phyloP scores from a whole-genome alignment of 73 alveolate genomes.

The Loxodes magnus region DNA sequence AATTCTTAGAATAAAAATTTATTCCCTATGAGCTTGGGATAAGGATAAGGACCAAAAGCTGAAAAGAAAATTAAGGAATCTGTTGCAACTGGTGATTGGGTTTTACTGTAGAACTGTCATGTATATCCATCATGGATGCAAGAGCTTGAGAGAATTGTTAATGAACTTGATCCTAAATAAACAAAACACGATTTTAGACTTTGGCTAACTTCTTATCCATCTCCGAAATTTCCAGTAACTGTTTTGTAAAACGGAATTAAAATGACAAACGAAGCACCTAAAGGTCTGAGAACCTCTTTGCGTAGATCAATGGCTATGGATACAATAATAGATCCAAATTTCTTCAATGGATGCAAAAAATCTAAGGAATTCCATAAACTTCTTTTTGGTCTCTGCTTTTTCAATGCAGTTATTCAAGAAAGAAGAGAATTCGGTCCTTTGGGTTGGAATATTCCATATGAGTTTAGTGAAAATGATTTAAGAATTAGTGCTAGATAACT shows the following conservation, averaged over 20 bases:
- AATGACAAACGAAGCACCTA: slow-evolving; percentile 99
- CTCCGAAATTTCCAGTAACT: slow-evolving; percentile 98
- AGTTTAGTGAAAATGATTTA: slow-evolving; percentile 97
- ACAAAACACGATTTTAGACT: slow-evolving; percentile 97
- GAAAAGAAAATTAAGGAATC: slow-evolving; percentile 89
- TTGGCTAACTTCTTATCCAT: slow-evolving; percentile 99
- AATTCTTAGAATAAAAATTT: slow-evolving; percentile 76
- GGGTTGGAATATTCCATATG: slow-evolving; percentile 99
- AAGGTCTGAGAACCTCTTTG: slow-evolving; percentile 92
- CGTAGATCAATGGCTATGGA: slow-evolving; percentile 89
- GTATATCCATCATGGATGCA: slow-evolving; percentile 98
- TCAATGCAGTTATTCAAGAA: slow-evolving; percentile 99
- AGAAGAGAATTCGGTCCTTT: slow-evolving; percentile 98
- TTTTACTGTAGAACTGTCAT: slow-evolving; percentile 97
- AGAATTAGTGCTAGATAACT: slow-evolving; percentile 93
- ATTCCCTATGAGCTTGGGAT: slow-evolving; percentile 77
- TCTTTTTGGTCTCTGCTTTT: slow-evolving; percentile 97
- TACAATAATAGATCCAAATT: slow-evolving; percentile 85
- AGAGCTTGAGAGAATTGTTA: slow-evolving; percentile 91
- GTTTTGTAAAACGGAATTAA: slow-evolving; percentile 97
- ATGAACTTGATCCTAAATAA: slow-evolving; percentile 89
- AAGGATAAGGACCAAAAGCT: slow-evolving; percentile 98
- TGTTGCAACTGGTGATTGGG: slow-evolving; percentile 98
- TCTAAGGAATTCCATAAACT: slow-evolving; percentile 89
- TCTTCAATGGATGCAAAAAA: slow-evolving; percentile 93